Base-by-base conservation (phyloP, 2,329 filamentous ascomycete genomes). In the Cladophialophora immunda region DNA sequence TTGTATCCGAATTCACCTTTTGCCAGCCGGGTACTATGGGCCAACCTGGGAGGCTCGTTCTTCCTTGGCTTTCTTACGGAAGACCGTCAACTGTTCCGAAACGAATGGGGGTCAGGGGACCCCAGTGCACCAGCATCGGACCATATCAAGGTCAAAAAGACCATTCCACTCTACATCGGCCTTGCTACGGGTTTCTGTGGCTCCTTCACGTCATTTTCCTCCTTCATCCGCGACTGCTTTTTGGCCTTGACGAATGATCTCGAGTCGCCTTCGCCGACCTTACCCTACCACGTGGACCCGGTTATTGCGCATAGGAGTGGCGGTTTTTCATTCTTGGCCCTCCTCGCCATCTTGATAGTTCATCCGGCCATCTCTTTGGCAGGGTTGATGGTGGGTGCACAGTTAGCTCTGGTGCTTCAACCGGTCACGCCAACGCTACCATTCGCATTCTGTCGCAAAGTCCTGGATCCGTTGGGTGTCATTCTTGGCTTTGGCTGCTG, bases 101-200 rank as follows among this genome's bases (percentile, higher is more conserved):
- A 54, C 70, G 74, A 66, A 73, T 83, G 66, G 75, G 72, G 34
- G 77, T 65, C 67, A 15, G 76, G 2, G 59, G 68, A 66, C 29
- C 55, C 64, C 25, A 41, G 66, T 45, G 61, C 55, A 38, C 56
- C 60, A 6, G 57, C 45, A 2, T 58, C 53, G 38, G 66, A 64
- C 50, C 54, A 67, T 56, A 47, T 45, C 11, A 66, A 70, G 32
- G 62, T 69, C 62, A 96, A 96, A 77, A 95, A 94, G 81, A 91
- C 90, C 0, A 89, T 94, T 17, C 93, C 93, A 0, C 82, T 95
- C 0, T 96, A 94, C 76, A 89, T 95, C 66, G 93, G 91, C 58
- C 86, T 97, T 13, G 86, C 91, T 0, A 95, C 90, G 0, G 94
- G 90, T n/a, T 93, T 94, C 77, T 95, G 92, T 74, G 92, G 93